Evolutionary conservation across 495 filamentous ascomycete genomes (phyloP).

Genomic region (Trichoderma erinaceum): DNA sequence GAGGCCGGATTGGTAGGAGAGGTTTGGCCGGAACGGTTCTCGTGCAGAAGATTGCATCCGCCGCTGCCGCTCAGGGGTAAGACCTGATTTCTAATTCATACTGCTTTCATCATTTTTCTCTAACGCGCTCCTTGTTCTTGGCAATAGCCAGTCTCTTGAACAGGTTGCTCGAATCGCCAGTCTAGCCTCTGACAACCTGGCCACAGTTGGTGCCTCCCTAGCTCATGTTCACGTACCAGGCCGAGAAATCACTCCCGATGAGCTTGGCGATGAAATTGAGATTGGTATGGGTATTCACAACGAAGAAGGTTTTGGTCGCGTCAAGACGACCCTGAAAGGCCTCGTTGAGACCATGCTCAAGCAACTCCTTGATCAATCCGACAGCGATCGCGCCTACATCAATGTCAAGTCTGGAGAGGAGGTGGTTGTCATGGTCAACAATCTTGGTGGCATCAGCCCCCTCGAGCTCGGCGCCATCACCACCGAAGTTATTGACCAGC

Average conservation of each 20-base stretch:
- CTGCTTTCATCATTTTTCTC: not conserved
- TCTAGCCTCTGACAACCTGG: slow-evolving; percentile 65
- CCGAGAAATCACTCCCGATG: slow-evolving; percentile 39
- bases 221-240: slow-evolving; percentile 92
- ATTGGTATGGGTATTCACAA: slow-evolving; percentile 99
- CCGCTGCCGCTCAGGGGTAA: slow-evolving; percentile 62
- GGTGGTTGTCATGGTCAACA: slow-evolving; percentile 80
- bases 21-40: slow-evolving; percentile 88
- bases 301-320: slow-evolving; percentile 76
- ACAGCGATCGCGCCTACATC: slow-evolving; percentile 76
- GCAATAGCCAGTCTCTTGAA: slow-evolving; percentile 43
- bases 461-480: slow-evolving; percentile 87
- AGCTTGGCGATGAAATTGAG: slow-evolving; percentile 71
- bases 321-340: slow-evolving; percentile 55
- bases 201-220: slow-evolving; percentile 75
- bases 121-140: not conserved
- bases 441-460: slow-evolving; percentile 81
- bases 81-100: not conserved
- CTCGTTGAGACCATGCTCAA: slow-evolving; percentile 73
- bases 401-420: slow-evolving; percentile 52
- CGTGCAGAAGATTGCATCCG: slow-evolving; percentile 82
- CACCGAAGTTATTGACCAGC: slow-evolving; percentile 73
- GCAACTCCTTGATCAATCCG: slow-evolving; percentile 70
- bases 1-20: slow-evolving; percentile 84
- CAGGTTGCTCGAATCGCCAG: slow-evolving; percentile 69